Percentiles rank a stretch among this genome's conserved stretches.
Evolutionary conservation across 345 rosid species (phyloP).

Genomic region (Turnera subulata): DNA sequence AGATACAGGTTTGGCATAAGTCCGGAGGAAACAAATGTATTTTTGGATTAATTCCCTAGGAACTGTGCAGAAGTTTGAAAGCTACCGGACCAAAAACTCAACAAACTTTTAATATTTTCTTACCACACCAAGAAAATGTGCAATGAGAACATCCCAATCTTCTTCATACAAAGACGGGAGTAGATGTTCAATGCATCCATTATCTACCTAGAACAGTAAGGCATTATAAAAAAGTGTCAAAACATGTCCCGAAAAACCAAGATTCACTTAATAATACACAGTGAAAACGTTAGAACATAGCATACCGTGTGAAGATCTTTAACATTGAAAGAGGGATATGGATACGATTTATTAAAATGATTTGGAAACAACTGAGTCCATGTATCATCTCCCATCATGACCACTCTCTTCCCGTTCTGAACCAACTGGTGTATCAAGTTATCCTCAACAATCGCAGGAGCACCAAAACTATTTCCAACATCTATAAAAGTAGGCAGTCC

Average conservation of each 20-base stretch:
- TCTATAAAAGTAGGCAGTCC: constrained; percentile 93
- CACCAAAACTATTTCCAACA: constrained; percentile 91
- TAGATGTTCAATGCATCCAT: constrained; percentile 83
- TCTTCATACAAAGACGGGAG: constrained; percentile 64
- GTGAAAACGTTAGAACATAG: constrained; percentile 4
- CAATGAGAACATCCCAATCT: constrained; percentile 95
- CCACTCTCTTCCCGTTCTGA: constrained; percentile 70
- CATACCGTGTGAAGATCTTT: constrained; percentile 87
- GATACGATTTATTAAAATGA: constrained; percentile 79
- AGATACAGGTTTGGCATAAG: background rate
- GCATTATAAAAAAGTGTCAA: background rate
- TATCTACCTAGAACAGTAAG: constrained; percentile 57
- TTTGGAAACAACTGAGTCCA: constrained; percentile 89
- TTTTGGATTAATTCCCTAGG: too few relatives aligned
- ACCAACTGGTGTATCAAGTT: constrained; percentile 75
- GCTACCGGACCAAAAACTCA: too few relatives aligned
- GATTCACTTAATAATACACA: too few relatives aligned
- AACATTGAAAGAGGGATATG: constrained; percentile 90
- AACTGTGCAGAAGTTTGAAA: too few relatives aligned
- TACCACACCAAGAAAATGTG: constrained; percentile 98
- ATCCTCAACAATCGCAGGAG: constrained; percentile 91
- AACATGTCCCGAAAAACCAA: too few relatives aligned
- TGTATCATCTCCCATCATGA: constrained; percentile 97
- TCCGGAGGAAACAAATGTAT: too few relatives aligned
- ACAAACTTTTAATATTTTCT: too few relatives aligned